phyloP scores from a whole-genome alignment of 495 filamentous ascomycete species.

The Lophium mytilinum region DNA sequence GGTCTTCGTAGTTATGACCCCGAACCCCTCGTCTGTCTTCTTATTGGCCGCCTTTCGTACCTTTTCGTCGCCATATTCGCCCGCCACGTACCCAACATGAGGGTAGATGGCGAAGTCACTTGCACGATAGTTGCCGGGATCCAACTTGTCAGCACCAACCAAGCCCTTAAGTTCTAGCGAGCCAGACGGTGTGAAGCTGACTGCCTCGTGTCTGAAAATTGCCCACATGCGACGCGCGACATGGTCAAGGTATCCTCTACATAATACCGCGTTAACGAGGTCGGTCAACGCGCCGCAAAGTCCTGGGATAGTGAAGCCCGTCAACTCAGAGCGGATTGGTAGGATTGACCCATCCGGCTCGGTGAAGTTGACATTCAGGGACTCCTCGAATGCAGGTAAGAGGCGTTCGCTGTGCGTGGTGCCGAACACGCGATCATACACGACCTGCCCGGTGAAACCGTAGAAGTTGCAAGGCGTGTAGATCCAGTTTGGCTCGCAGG shows the following conservation, averaged over 20 bases:
- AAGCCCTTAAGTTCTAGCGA: conserved; percentile 4
- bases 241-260: conserved; percentile 9
- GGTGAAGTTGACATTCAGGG: conserved; percentile 15
- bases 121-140: conserved; percentile 10
- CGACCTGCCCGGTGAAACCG: conserved; percentile 5
- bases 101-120: conserved; percentile 5
- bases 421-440: conserved; percentile 9
- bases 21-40: conserved; percentile 4
- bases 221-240: conserved; percentile 12
- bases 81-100: conserved; percentile 4
- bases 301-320: conserved; percentile 16
- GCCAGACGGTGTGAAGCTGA: neutral
- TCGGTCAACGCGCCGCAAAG: conserved; percentile 11
- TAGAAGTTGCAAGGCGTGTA: conserved; percentile 16
- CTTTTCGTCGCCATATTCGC: conserved; percentile 4
- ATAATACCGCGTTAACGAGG: conserved; percentile 12
- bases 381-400: conserved; percentile 4
- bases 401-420: neutral
- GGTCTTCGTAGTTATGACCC: conserved; percentile 1
- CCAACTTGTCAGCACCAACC: conserved; percentile 9
- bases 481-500: conserved; percentile 18
- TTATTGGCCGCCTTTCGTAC: neutral
- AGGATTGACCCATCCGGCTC: conserved; percentile 15
- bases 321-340: conserved; percentile 15
- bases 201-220: conserved; percentile 5